A percentile compares a stretch with the other conserved stretches of the same genome.
These are phyloP conservation scores for Eucalyptus lansdowneana DNA, from an alignment of 345 rosid genomes.

Conservation along the genomic window DNA sequence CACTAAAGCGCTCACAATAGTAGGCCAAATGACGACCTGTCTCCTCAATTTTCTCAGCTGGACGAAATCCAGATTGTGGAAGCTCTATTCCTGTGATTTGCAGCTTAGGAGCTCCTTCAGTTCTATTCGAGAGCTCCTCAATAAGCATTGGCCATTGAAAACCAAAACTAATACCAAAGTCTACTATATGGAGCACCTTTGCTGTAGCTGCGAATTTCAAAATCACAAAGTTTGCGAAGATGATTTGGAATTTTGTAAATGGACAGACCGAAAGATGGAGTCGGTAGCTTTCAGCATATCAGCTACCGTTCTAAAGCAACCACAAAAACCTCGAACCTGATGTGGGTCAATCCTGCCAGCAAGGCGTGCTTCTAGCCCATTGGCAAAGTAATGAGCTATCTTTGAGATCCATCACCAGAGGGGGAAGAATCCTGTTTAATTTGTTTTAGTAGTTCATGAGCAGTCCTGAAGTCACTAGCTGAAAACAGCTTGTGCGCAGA, in stretches of 20 bases:
- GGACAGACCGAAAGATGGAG: slow-evolving; percentile 39
- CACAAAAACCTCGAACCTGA: slow-evolving; percentile 10
- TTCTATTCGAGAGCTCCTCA: slow-evolving; percentile 27
- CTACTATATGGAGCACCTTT: slow-evolving; percentile 61
- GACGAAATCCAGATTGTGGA: slow-evolving; percentile 67
- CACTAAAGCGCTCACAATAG: slow-evolving; percentile 60
- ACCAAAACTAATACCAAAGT: slow-evolving; percentile 77
- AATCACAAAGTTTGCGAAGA: slow-evolving; percentile 40
- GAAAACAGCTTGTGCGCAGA: slow-evolving; percentile 75
- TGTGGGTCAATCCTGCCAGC: slow-evolving; percentile 24
- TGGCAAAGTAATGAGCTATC: slow-evolving; percentile 74
- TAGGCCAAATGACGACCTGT: slow-evolving; percentile 54
- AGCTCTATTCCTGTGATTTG: slow-evolving; percentile 81
- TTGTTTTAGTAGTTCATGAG: slow-evolving; percentile 64
- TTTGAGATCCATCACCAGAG: slow-evolving; percentile 64
- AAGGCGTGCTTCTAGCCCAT: slow-evolving; percentile 68
- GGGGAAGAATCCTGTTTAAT: slow-evolving; percentile 59
- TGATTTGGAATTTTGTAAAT: slow-evolving; percentile 44
- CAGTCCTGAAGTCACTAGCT: slow-evolving; percentile 42
- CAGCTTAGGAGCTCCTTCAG: slow-evolving; percentile 47
- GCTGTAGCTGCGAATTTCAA: slow-evolving; percentile 32
- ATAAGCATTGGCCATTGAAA: slow-evolving; percentile 89
- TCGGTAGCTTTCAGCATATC: slow-evolving; percentile 49
- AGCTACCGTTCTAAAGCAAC: slow-evolving; percentile 38
- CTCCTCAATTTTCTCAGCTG: slow-evolving; percentile 52